Base-by-base conservation (phyloP, 139 green algal genomes). In the Zygnema cylindricum region DNA sequence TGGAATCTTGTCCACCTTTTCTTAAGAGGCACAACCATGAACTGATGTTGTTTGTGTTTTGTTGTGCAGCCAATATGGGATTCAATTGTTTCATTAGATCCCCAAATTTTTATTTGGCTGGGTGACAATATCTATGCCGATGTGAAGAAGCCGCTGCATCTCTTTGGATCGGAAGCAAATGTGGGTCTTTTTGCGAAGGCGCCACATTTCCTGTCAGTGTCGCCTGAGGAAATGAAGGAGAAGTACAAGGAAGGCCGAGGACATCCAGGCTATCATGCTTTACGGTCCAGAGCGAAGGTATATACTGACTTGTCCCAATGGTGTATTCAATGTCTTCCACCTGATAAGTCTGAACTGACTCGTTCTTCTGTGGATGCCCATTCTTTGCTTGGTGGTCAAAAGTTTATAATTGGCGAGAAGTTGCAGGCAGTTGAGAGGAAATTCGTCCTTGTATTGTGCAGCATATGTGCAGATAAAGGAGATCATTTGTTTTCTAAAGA, bases 41-140 rank as follows among this genome's bases (percentile, higher is more conserved):
- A n/a, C n/a, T n/a, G n/a, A n/a, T n/a, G n/a, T n/a, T n/a, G n/a
- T n/a, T n/a, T n/a, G n/a, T n/a, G n/a, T n/a, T n/a, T n/a, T 41
- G 71, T 69, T 25, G 40, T 32, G 32, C 76, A 90, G 76, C 85
- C 87, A 7, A 23, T 93, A 43, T 92, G 90, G 90, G 32, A 43
- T 1, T 38, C n/a, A 3, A 82, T 93, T 30, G 32, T 35, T 25
- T 11, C 30, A 2, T 63, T 36, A 3, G 1, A 69, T 0, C 81
- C 87, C 25, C 35, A 93, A 55, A 39, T 91, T 0, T 93, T 82
- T 33, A 43, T 89, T 55, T 93, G 90, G 90, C 42, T 93, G 1
- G 90, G 90, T 1, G 90, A 93, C 87, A 89, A 85, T 41, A 87
- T 93, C 2, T 93, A 93, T 84, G 81, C 75, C 0, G 90, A 93